These are phyloP conservation scores for Acer campestre DNA, from an alignment of 345 rosid genomes.

Conservation along the genomic window DNA sequence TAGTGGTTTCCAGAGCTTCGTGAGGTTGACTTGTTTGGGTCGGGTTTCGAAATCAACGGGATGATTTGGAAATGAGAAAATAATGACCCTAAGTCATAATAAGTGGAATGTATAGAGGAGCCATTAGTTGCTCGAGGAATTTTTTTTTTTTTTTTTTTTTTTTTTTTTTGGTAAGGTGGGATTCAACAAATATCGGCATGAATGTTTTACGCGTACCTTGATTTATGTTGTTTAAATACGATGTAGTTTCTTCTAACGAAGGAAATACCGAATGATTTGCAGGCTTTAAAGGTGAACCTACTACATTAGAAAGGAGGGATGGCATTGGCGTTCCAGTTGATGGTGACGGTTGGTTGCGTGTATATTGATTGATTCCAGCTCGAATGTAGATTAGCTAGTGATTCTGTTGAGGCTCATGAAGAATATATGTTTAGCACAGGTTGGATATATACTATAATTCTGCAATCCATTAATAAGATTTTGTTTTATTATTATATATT, in stretches of 20 bases:
- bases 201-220: too few species aligned
- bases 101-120: too few species aligned
- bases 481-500: neutral
- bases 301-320: constrained; percentile 6
- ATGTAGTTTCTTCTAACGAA: neutral
- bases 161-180: too few species aligned
- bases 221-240: too few species aligned
- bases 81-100: too few species aligned
- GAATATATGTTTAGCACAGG: constrained; percentile 18
- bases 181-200: too few species aligned
- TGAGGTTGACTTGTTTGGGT: neutral
- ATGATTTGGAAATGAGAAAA: neutral
- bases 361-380: constrained; percentile 30
- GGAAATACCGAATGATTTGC: constrained; percentile 20
- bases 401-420: constrained; percentile 20
- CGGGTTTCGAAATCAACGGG: neutral
- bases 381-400: constrained; percentile 35
- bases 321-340: constrained; percentile 6
- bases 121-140: too few species aligned
- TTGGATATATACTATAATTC: constrained; percentile 26
- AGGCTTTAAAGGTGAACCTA: constrained; percentile 23
- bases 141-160: too few species aligned
- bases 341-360: constrained; percentile 22
- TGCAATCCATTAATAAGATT: constrained; percentile 21
- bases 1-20: neutral